Base-by-base conservation (phyloP, 257 asterid species). In the Cinchona pubescens region DNA sequence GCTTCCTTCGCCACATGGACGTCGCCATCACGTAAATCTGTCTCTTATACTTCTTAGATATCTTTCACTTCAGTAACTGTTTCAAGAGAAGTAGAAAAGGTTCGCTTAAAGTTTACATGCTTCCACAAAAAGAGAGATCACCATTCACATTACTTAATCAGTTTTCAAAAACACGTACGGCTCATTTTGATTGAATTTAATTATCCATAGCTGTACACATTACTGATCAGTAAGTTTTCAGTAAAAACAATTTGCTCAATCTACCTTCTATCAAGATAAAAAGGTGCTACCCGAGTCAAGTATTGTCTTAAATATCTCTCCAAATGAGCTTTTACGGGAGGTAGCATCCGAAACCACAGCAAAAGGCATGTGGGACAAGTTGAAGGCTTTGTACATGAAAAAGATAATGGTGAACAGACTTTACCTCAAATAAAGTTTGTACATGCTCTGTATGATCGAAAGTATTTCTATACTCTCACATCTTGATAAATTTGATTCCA, bases 1-100 rank as follows among this genome's bases (percentile, higher is more conserved):
- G n/a, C n/a, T n/a, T n/a, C 88, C 98, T 66, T 92, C 98, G 81
- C 90, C 49, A 79, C 81, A 34, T 90, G n/a, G n/a, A n/a, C 96
- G 78, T 87, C 99, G 75, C 71, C 87, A 75, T 87, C 94, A 63
- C 89, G 87, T n/a, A n/a, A n/a, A n/a, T n/a, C n/a, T 71, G 83
- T 97, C 25, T 77, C 88, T 25, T 85, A 92, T 53, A 84, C 89
- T 82, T 87, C 84, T 71, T 48, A 87, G 38, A 60, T 82, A 51
- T 42, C 83, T 48, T 83, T 75, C 49, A 69, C 85, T 58, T 79
- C 84, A 61, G 21, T 61, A 43, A 59, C 73, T 46, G 53, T 42
- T 67, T 71, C 79, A 67, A 55, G 35, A 6, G n/a, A 40, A 56
- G 74, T 23, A 49, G 59, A 30, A 66, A 55, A 73, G 34, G 48